A percentile compares a stretch with the other conserved stretches of the same genome.
These are phyloP conservation scores for Kalmanozyma brasiliensis DNA, from an alignment of 1,284 basidiomycete species.

Conservation along the genomic window DNA sequence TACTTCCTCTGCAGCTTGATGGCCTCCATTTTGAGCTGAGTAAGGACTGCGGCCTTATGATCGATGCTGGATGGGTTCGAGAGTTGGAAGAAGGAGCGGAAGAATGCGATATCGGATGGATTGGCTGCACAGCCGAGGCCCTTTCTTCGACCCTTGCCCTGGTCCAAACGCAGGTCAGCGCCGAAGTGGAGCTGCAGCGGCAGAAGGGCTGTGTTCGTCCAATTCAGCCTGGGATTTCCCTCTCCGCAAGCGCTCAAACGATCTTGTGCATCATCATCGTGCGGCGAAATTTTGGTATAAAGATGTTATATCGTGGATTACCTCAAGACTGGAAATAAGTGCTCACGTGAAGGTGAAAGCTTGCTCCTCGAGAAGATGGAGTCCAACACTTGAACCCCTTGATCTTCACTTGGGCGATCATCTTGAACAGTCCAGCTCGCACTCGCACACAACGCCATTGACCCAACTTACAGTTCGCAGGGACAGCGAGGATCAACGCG, in stretches of 20 bases:
- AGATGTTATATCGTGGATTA: too few relatives aligned
- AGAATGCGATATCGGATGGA: too few relatives aligned
- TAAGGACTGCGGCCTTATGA: neutral
- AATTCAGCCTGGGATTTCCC: slow-evolving; percentile 2
- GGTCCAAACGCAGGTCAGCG: neutral
- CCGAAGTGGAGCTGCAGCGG: neutral
- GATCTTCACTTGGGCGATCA: too few relatives aligned
- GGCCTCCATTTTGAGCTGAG: slow-evolving; percentile 79
- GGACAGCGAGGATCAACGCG: too few relatives aligned
- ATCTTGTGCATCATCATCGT: neutral
- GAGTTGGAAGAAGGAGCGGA: too few relatives aligned
- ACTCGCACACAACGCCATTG: too few relatives aligned
- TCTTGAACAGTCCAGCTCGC: too few relatives aligned
- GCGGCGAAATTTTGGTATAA: neutral
- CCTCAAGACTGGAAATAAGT: neutral
- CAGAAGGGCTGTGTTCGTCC: neutral
- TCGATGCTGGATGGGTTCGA: slow-evolving; percentile 2
- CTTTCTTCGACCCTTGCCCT: slow-evolving; percentile 1
- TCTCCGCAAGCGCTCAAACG: slow-evolving; percentile 1
- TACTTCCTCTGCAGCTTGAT: slow-evolving; percentile 91
- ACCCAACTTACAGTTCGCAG: too few relatives aligned
- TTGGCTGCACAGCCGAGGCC: slow-evolving; percentile 16
- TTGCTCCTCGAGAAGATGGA: neutral
- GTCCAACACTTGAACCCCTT: too few relatives aligned
- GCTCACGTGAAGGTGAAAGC: slow-evolving; percentile 5